These are phyloP conservation scores for Boechera stricta DNA, from an alignment of 345 rosid genomes.

Conservation along the genomic window DNA sequence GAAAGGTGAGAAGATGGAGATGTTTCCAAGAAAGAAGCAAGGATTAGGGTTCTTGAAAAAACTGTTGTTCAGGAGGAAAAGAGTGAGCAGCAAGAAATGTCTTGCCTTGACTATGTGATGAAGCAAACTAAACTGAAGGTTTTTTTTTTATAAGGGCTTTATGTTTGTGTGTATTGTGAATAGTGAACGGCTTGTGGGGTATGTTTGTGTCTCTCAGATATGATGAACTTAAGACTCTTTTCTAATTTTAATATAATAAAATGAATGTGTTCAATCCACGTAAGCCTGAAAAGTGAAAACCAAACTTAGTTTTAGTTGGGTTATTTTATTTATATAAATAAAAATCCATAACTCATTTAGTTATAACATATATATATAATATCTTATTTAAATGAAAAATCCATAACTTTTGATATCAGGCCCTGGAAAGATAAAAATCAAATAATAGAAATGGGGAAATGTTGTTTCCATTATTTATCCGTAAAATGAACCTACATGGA, in stretches of 20 bases:
- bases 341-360: too few species aligned
- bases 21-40: conserved; percentile 61
- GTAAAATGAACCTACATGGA: too few species aligned
- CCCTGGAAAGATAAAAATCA: too few species aligned
- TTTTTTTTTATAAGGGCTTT: conserved; percentile 16
- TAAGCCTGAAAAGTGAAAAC: neutral
- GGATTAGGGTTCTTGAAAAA: conserved; percentile 67
- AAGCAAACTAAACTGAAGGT: neutral
- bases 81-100: conserved; percentile 60
- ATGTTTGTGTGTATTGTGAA: conserved; percentile 32
- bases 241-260: neutral
- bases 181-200: conserved; percentile 15
- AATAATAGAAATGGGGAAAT: too few species aligned
- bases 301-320: neutral
- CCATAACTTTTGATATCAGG: too few species aligned
- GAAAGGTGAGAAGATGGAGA: conserved; percentile 46
- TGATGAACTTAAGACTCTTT: conserved; percentile 26
- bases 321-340: too few species aligned
- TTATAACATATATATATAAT: too few species aligned
- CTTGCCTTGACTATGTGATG: conserved; percentile 48
- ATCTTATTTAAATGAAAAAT: too few species aligned
- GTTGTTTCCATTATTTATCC: too few species aligned
- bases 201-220: conserved; percentile 28
- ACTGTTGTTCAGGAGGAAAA: conserved; percentile 73
- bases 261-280: neutral